These are phyloP conservation scores for Termitomyces sp. DNA, from an alignment of 768 basidiomycete genomes.

Conservation along the genomic window DNA sequence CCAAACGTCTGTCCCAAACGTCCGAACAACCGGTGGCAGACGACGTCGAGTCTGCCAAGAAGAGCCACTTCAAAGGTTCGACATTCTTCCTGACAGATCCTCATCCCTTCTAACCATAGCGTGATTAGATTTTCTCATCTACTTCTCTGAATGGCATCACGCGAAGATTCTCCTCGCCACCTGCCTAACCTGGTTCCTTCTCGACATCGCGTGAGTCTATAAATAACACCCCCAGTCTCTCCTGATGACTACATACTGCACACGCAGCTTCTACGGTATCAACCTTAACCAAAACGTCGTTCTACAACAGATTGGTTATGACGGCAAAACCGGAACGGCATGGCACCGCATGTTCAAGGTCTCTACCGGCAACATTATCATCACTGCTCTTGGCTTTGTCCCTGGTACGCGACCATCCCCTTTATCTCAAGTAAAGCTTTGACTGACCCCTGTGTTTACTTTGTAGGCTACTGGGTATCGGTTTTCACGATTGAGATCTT, in stretches of 20 bases:
- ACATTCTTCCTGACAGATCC: background rate
- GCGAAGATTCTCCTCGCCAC: constrained; percentile 67
- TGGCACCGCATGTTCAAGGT: constrained; percentile 69
- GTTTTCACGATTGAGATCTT: constrained; percentile 69
- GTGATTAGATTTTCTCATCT: constrained; percentile 51
- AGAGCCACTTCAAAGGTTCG: constrained; percentile 50
- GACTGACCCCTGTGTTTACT: no score
- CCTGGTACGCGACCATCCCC: constrained; percentile 41
- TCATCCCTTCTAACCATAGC: background rate
- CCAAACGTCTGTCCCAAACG: background rate
- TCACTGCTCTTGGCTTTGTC: constrained; percentile 73
- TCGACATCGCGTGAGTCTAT: constrained; percentile 65
- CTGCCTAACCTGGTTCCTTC: constrained; percentile 67
- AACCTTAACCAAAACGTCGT: constrained; percentile 72
- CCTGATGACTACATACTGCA: background rate
- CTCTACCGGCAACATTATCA: constrained; percentile 64
- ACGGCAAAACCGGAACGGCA: constrained; percentile 48
- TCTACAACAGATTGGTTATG: constrained; percentile 70
- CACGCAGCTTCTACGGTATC: constrained; percentile 71
- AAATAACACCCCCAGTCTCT: background rate
- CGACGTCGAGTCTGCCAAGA: constrained; percentile 24
- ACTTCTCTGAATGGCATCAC: constrained; percentile 75
- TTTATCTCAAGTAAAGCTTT: background rate
- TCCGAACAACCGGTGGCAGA: background rate
- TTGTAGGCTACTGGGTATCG: constrained; percentile 65